phyloP scores from a whole-genome alignment of 2,329 filamentous ascomycete species.

The Macroventuria anomochaeta region DNA sequence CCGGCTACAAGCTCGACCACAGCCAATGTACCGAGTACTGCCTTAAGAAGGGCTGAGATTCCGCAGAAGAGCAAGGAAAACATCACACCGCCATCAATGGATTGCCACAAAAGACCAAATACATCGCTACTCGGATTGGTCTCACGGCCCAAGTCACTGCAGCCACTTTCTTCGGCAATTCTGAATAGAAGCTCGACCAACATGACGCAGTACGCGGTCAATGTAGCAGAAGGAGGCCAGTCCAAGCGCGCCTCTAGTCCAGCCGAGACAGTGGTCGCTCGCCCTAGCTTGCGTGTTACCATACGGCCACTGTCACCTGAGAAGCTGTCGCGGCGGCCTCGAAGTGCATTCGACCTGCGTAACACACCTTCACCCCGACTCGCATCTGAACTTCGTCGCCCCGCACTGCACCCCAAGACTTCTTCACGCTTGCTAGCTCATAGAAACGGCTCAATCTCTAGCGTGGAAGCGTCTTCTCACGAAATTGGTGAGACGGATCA shows the following conservation, averaged over 20 bases:
- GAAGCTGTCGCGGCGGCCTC: constrained; percentile 34
- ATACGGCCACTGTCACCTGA: constrained; percentile 28
- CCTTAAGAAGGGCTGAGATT: constrained; percentile 9
- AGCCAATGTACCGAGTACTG: constrained; percentile 13
- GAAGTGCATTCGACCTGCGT: constrained; percentile 45
- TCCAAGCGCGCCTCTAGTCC: constrained; percentile 3
- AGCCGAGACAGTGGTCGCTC: constrained; percentile 10
- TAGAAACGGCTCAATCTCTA: constrained; percentile 24
- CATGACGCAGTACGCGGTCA: constrained; percentile 24
- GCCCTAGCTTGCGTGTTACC: constrained; percentile 24
- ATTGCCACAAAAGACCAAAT: background rate
- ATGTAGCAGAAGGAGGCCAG: constrained; percentile 6
- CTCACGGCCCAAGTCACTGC: constrained; percentile 27
- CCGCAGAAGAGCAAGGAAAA: constrained; percentile 33
- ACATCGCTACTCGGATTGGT: constrained; percentile 1
- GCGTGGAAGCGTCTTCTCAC: background rate
- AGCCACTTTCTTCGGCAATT: constrained; percentile 21
- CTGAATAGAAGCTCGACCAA: constrained; percentile 21
- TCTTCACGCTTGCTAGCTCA: constrained; percentile 25
- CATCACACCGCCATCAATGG: constrained; percentile 16
- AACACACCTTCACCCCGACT: constrained; percentile 8
- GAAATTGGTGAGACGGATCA: constrained; percentile 2
- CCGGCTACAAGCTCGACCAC: constrained; percentile 12
- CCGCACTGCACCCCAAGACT: constrained; percentile 8
- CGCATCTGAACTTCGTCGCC: constrained; percentile 13